Evolutionary conservation across 192 early-diverging fungal species (phyloP).

Genomic region (Podila epigama): DNA sequence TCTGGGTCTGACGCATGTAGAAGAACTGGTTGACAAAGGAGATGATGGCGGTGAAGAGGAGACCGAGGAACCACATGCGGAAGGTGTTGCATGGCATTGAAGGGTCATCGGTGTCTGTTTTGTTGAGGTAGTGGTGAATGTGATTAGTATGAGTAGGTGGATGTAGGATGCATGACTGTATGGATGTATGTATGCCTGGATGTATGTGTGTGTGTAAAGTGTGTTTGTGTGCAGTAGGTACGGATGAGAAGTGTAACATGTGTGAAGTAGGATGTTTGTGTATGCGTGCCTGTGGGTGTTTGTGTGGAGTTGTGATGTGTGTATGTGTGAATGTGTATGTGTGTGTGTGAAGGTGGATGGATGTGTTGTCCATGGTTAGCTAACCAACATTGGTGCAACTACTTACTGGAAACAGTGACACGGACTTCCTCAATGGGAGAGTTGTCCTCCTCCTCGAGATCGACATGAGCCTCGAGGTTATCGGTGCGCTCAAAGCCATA

Average conservation of each 20-base stretch:
- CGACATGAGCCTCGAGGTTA: conserved; percentile 14
- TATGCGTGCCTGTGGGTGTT: too few species aligned
- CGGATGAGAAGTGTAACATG: too few species aligned
- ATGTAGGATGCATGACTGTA: background rate
- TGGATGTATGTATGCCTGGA: too few species aligned
- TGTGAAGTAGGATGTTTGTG: too few species aligned
- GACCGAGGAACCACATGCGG: conserved; percentile 54
- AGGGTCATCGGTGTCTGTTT: conserved; percentile 52
- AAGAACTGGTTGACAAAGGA: conserved; percentile 59
- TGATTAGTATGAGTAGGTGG: conserved; percentile 52
- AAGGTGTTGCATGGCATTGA: conserved; percentile 53
- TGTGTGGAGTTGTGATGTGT: too few species aligned
- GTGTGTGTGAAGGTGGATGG: too few species aligned
- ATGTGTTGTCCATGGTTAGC: too few species aligned
- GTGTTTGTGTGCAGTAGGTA: too few species aligned
- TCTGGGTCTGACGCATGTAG: conserved; percentile 46
- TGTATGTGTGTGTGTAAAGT: too few species aligned
- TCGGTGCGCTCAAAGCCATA: conserved; percentile 11
- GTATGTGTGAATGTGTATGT: too few species aligned
- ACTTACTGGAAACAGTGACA: conserved; percentile 43
- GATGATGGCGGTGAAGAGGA: conserved; percentile 41
- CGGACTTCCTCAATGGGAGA: conserved; percentile 53
- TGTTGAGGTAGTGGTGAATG: too few species aligned
- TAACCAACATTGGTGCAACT: too few species aligned
- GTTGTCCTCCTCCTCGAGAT: conserved; percentile 28